Evolutionary conservation across 495 filamentous ascomycete species (phyloP).

Genomic region (Schizothecium vesticola): DNA sequence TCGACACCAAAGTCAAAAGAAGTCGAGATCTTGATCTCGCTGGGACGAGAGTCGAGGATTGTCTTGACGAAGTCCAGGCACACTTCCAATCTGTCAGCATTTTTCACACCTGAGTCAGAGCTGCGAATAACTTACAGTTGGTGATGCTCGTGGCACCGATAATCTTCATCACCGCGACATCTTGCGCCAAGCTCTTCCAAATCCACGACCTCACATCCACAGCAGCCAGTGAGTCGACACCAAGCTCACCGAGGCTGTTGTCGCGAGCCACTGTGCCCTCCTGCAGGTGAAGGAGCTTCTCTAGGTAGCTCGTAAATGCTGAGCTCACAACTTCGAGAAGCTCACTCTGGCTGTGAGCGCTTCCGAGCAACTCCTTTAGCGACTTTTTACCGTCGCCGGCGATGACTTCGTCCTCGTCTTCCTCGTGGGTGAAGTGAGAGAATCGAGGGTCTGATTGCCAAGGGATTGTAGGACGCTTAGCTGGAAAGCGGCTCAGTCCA

Average conservation of each 20-base stretch:
- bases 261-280: slow-evolving; percentile 22
- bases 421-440: slow-evolving; percentile 26
- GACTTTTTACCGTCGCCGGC: slow-evolving; percentile 3
- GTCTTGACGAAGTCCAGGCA: slow-evolving; percentile 14
- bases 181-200: slow-evolving; percentile 35
- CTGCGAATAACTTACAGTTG: slow-evolving; percentile 7
- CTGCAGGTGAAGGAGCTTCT: slow-evolving; percentile 27
- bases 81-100: slow-evolving; percentile 9
- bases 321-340: slow-evolving; percentile 20
- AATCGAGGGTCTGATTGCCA: slow-evolving; percentile 42
- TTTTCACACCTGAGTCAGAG: not conserved
- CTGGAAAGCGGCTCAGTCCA: slow-evolving; percentile 33
- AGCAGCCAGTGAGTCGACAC: slow-evolving; percentile 47
- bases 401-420: slow-evolving; percentile 10
- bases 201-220: slow-evolving; percentile 45
- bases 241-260: slow-evolving; percentile 29
- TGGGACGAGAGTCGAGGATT: slow-evolving; percentile 3
- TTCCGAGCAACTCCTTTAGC: slow-evolving; percentile 23
- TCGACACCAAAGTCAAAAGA: not conserved
- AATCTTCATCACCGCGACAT: slow-evolving; percentile 50
- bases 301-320: slow-evolving; percentile 25
- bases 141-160: slow-evolving; percentile 36
- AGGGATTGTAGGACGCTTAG: slow-evolving; percentile 19
- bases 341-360: slow-evolving; percentile 6
- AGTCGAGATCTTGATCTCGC: not conserved